Conservation (phyloP, 306 rosid genomes). For the Cicer bijugum region DNA sequence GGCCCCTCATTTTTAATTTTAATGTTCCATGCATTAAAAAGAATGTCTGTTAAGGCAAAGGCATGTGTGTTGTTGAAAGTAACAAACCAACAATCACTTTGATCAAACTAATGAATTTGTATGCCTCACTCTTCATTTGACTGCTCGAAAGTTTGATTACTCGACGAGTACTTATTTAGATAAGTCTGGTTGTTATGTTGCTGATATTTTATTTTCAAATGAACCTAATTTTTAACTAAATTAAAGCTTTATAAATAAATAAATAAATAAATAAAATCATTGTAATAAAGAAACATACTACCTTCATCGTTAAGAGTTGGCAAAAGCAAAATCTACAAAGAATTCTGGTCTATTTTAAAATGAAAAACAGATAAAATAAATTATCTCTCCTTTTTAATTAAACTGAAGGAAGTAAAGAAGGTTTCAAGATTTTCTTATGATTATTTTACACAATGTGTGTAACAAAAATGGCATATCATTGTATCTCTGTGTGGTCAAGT, state of each 20-base stretch:
- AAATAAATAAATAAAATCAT: background rate
- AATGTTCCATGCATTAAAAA: background rate
- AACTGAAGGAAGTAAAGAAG: background rate
- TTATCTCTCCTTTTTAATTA: background rate
- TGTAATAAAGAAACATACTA: background rate
- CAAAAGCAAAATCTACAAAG: background rate
- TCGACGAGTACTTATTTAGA: background rate
- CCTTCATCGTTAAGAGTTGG: background rate
- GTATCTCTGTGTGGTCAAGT: no score
- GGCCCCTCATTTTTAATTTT: background rate
- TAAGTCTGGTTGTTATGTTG: background rate
- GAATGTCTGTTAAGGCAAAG: background rate
- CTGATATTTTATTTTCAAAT: conserved; percentile 14
- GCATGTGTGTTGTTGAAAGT: background rate
- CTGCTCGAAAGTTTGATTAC: background rate
- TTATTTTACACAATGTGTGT: background rate
- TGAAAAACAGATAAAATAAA: background rate
- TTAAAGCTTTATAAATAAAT: no score
- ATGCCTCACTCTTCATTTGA: background rate
- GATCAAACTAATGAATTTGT: background rate
- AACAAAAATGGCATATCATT: no score
- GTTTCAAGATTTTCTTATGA: background rate
- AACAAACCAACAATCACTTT: conserved; percentile 1
- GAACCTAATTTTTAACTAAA: background rate
- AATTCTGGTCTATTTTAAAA: background rate